Percentiles rank a stretch among this genome's conserved stretches.
Conservation (phyloP, 345 rosid species). For the Nasturtium officinale region DNA sequence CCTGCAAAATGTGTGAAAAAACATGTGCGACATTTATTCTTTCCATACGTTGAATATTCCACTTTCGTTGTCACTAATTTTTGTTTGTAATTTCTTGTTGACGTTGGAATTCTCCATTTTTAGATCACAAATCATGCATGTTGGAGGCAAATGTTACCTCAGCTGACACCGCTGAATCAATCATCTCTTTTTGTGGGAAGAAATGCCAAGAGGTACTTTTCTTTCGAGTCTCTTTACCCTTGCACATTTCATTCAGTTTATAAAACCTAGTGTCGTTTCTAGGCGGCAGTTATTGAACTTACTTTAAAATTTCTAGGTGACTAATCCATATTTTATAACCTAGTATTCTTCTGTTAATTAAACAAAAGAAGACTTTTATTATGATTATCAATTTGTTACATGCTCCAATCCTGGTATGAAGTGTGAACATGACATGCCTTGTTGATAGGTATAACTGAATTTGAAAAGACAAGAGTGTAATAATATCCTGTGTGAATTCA, state of each 20-base stretch:
- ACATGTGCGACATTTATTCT: slow-evolving; percentile 54
- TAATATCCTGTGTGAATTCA: neutral
- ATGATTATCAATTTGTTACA: neutral
- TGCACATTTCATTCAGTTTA: slow-evolving; percentile 1
- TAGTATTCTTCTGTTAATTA: neutral
- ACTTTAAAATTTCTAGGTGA: neutral
- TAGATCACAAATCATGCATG: slow-evolving; percentile 72
- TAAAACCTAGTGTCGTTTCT: neutral
- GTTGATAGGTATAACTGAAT: neutral
- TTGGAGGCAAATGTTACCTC: slow-evolving; percentile 48
- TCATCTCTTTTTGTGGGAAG: slow-evolving; percentile 60
- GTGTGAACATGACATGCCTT: neutral
- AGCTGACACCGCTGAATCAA: slow-evolving; percentile 40
- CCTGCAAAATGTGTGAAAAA: slow-evolving; percentile 71
- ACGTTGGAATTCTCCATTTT: slow-evolving; percentile 26
- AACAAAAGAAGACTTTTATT: neutral
- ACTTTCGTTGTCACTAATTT: neutral
- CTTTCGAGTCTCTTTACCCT: slow-evolving; percentile 8
- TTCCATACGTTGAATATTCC: slow-evolving; percentile 16
- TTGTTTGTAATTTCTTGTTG: slow-evolving; percentile 17
- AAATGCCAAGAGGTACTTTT: slow-evolving; percentile 66
- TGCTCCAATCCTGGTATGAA: slow-evolving; percentile 11
- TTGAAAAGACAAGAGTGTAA: neutral
- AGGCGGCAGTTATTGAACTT: neutral
- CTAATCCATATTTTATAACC: neutral